Evolutionary conservation across 148 eudicot species (phyloP).

Genomic region (Rhododendron ferrugineum): DNA sequence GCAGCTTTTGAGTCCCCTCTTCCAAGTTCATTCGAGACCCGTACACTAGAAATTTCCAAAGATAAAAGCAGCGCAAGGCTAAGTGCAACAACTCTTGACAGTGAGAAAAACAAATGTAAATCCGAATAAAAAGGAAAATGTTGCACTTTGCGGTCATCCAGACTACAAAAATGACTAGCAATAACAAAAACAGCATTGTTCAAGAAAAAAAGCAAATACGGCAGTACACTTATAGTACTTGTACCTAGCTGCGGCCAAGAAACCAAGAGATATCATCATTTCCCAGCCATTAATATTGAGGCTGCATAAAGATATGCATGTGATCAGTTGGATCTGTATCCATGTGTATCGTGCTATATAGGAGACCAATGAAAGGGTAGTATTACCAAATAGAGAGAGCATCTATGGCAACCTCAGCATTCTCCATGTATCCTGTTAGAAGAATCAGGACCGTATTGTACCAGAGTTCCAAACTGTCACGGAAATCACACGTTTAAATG

Average conservation of each 20-base stretch:
- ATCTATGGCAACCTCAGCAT: constrained; percentile 30
- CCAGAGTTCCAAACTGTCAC: constrained; percentile 6
- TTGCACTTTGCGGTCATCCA: neutral
- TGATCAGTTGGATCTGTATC: neutral
- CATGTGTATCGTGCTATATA: too few species aligned
- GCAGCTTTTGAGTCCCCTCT: constrained; percentile 38
- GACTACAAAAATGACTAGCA: neutral
- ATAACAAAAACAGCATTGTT: neutral
- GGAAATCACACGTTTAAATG: neutral
- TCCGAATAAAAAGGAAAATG: neutral
- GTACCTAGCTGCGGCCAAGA: constrained; percentile 14
- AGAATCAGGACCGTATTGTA: constrained; percentile 22
- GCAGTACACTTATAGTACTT: neutral
- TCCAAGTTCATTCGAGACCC: constrained; percentile 52
- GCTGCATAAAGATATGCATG: neutral
- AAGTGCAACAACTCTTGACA: neutral
- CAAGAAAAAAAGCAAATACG: neutral
- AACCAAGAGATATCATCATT: constrained; percentile 14
- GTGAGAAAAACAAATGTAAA: neutral
- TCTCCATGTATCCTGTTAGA: constrained; percentile 24
- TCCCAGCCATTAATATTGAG: constrained; percentile 9
- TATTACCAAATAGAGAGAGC: constrained; percentile 40
- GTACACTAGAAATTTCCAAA: constrained; percentile 26
- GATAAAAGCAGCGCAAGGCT: neutral
- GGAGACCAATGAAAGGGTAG: neutral